Evolutionary conservation across 306 rosid genomes (phyloP).

Genomic region (Begonia fuchsioides): DNA sequence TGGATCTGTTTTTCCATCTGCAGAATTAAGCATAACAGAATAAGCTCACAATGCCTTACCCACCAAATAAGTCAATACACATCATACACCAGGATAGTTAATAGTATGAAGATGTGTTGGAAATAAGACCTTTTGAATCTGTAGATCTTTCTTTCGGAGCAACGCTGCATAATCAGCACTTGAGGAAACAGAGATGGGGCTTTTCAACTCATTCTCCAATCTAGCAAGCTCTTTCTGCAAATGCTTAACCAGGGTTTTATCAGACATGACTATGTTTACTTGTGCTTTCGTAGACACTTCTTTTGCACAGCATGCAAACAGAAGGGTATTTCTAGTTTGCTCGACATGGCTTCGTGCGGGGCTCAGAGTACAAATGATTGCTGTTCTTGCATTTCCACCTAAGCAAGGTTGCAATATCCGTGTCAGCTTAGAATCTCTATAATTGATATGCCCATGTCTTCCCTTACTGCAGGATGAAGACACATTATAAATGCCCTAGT

Average conservation of each 20-base stretch:
- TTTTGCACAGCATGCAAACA: constrained; percentile 86
- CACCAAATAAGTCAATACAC: not conserved
- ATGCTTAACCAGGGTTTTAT: constrained; percentile 83
- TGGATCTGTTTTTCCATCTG: constrained; percentile 74
- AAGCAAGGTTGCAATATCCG: constrained; percentile 84
- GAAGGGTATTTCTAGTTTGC: constrained; percentile 82
- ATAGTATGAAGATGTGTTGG: not conserved
- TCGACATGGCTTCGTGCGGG: constrained; percentile 85
- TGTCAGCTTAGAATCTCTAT: constrained; percentile 83
- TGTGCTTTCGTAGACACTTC: constrained; percentile 92
- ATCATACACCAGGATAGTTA: constrained; percentile 1
- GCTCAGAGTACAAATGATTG: constrained; percentile 84
- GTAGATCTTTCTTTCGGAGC: constrained; percentile 76
- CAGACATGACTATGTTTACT: constrained; percentile 89
- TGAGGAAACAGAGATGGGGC: constrained; percentile 38
- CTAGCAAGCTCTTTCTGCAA: constrained; percentile 79
- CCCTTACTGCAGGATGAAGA: constrained; percentile 44
- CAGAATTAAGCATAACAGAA: constrained; percentile 6
- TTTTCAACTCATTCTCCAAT: constrained; percentile 72
- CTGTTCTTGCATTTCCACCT: constrained; percentile 95
- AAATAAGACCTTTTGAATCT: constrained; percentile 57
- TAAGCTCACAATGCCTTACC: not conserved
- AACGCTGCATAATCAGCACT: constrained; percentile 39
- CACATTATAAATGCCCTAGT: not conserved
- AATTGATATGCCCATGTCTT: constrained; percentile 67